phyloP scores from a whole-genome alignment of 495 filamentous ascomycete species.

The Halenospora varia region DNA sequence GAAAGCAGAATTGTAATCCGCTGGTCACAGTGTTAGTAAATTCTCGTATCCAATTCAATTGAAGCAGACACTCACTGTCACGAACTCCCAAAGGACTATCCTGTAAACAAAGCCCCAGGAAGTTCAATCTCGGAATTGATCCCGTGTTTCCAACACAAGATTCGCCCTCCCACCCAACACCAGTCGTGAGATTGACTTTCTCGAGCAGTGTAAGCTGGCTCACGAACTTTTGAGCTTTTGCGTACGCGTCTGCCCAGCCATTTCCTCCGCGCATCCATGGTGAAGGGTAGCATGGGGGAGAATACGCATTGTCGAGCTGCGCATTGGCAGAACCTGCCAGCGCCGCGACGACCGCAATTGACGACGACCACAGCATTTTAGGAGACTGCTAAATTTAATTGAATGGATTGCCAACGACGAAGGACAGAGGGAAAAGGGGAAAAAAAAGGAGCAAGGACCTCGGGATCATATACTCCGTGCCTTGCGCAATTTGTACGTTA shows the following conservation, averaged over 20 bases:
- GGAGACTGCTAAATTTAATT: no score
- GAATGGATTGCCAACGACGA: no score
- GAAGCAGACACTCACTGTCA: slow-evolving; percentile 38
- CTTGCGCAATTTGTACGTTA: no score
- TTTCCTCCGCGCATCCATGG: background rate
- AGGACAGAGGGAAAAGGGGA: no score
- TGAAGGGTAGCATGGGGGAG: background rate
- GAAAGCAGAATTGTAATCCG: slow-evolving; percentile 74
- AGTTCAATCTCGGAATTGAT: slow-evolving; percentile 65
- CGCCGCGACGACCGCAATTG: no score
- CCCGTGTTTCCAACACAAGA: slow-evolving; percentile 32
- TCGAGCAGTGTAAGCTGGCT: slow-evolving; percentile 76
- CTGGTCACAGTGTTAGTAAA: slow-evolving; percentile 14
- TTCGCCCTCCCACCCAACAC: slow-evolving; percentile 52
- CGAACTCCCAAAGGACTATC: slow-evolving; percentile 84
- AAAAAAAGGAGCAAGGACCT: no score
- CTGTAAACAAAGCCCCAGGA: slow-evolving; percentile 77
- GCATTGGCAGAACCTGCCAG: no score
- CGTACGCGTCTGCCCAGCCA: slow-evolving; percentile 73
- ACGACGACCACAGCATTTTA: no score
- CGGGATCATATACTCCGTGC: no score
- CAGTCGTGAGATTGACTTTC: slow-evolving; percentile 89
- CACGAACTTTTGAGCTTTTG: slow-evolving; percentile 70
- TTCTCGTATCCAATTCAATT: background rate
- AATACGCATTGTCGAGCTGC: no score